These are phyloP conservation scores for Cladosporium sp. DNA, from an alignment of 2,329 filamentous ascomycete species.

Conservation along the genomic window DNA sequence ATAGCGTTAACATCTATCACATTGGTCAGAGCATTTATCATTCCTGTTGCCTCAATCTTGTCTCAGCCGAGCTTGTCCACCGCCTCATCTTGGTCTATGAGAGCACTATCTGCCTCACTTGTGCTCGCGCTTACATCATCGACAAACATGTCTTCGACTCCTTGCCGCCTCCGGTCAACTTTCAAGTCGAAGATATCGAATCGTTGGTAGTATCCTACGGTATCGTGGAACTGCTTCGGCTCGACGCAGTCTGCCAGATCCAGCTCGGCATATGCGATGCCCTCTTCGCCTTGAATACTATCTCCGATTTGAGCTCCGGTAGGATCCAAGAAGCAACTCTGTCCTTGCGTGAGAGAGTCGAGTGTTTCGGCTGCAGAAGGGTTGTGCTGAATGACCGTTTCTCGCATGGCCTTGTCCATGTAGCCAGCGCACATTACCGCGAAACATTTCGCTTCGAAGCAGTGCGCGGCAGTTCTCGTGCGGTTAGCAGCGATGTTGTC, in stretches of 20 bases:
- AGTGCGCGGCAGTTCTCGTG: conserved; percentile 55
- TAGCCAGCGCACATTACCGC: conserved; percentile 52
- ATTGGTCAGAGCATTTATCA: not conserved
- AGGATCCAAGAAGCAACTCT: conserved; percentile 54
- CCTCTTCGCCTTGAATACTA: conserved; percentile 49
- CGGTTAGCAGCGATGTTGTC: conserved; percentile 57
- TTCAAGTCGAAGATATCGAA: conserved; percentile 56
- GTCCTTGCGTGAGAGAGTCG: conserved; percentile 43
- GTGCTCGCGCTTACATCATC: not conserved
- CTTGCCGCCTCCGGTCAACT: conserved; percentile 45
- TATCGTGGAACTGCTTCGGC: conserved; percentile 59
- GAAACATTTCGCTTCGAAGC: conserved; percentile 60
- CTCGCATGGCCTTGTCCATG: conserved; percentile 38
- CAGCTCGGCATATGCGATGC: conserved; percentile 54
- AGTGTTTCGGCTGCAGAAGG: conserved; percentile 36
- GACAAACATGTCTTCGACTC: not conserved
- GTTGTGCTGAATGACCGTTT: conserved; percentile 38
- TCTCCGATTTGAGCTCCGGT: conserved; percentile 44
- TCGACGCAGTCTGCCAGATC: conserved; percentile 53
- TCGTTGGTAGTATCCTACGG: conserved; percentile 57
- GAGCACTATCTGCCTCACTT: not conserved
- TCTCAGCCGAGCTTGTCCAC: not conserved
- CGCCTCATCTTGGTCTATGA: not conserved
- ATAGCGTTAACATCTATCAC: too few relatives aligned
- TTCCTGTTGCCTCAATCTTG: too few relatives aligned